A percentile compares a stretch with the other conserved stretches of the same genome.
Evolutionary conservation across 148 eudicot species (phyloP).

Genomic region (Diospyros lotus): DNA sequence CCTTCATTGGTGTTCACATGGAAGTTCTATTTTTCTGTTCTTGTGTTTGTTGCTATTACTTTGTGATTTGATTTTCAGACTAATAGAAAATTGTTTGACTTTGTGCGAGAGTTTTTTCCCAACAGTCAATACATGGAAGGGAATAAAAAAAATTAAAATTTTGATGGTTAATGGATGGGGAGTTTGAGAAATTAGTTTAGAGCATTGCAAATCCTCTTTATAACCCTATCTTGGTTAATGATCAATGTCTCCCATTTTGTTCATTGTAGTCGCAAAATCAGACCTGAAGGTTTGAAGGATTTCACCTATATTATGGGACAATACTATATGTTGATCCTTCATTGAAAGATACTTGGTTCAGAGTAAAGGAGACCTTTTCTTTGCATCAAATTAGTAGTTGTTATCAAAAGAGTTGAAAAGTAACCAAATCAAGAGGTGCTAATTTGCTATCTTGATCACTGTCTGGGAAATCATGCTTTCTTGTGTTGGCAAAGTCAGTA

Average conservation of each 20-base stretch:
- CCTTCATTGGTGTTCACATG: no score
- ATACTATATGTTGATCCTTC: conserved; percentile 26
- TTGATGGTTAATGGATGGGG: no score
- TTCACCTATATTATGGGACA: conserved; percentile 18
- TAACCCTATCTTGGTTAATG: conserved; percentile 24
- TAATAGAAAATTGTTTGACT: no score
- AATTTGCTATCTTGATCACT: conserved; percentile 14
- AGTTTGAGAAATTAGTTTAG: conserved; percentile 10
- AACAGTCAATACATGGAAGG: no score
- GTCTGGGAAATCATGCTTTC: conserved; percentile 18
- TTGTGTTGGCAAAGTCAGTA: conserved; percentile 27
- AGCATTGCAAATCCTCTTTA: conserved; percentile 24
- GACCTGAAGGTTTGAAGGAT: conserved; percentile 14
- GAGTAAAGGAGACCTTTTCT: conserved; percentile 30
- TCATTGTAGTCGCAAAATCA: conserved; percentile 29
- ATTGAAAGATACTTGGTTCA: conserved; percentile 26
- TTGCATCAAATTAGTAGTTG: conserved; percentile 32
- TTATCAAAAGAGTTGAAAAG: conserved; percentile 30
- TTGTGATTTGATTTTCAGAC: no score
- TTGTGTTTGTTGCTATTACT: no score
- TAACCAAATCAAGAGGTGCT: conserved; percentile 32
- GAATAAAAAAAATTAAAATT: no score
- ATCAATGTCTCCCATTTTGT: conserved; percentile 24
- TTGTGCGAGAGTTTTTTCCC: no score
- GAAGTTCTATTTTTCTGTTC: no score